These are phyloP conservation scores for Hypoxylon sp. DNA, from an alignment of 2,329 filamentous ascomycete genomes.

Conservation along the genomic window DNA sequence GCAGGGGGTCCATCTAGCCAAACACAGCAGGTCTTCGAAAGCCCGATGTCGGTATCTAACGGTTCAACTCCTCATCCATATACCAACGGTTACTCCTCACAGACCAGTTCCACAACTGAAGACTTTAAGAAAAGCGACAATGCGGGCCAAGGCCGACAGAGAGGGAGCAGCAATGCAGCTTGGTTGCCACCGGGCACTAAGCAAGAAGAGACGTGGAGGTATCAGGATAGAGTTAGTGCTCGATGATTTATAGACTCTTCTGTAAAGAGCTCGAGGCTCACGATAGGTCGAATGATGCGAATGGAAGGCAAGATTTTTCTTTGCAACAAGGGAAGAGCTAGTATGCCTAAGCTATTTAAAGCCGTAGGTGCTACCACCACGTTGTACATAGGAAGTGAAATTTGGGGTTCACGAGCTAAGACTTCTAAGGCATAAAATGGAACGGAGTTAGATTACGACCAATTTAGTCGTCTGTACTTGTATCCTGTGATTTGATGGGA, in stretches of 20 bases:
- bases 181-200: conserved; percentile 86
- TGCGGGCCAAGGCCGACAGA: conserved; percentile 57
- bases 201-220: conserved; percentile 87
- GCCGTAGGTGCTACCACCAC: conserved; percentile 17
- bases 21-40: conserved; percentile 58
- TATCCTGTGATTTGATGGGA: conserved; percentile 37
- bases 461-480: conserved; percentile 35
- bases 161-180: conserved; percentile 63
- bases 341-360: conserved; percentile 30
- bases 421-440: conserved; percentile 45
- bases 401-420: conserved; percentile 33
- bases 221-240: conserved; percentile 58
- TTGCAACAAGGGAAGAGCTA: conserved; percentile 36
- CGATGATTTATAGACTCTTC: conserved; percentile 24
- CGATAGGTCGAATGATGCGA: conserved; percentile 46
- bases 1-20: conserved; percentile 54
- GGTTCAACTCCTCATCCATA: conserved; percentile 59
- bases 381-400: conserved; percentile 44
- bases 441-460: conserved; percentile 45
- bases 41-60: conserved; percentile 53
- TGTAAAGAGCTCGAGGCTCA: conserved; percentile 16
- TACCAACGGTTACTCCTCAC: conserved; percentile 62
- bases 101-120: conserved; percentile 55
- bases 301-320: conserved; percentile 39
- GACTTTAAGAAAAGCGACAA: conserved; percentile 73